Evolutionary conservation across 1,139 yeast genomes (phyloP).

Genomic region (Dujonia santamariae): DNA sequence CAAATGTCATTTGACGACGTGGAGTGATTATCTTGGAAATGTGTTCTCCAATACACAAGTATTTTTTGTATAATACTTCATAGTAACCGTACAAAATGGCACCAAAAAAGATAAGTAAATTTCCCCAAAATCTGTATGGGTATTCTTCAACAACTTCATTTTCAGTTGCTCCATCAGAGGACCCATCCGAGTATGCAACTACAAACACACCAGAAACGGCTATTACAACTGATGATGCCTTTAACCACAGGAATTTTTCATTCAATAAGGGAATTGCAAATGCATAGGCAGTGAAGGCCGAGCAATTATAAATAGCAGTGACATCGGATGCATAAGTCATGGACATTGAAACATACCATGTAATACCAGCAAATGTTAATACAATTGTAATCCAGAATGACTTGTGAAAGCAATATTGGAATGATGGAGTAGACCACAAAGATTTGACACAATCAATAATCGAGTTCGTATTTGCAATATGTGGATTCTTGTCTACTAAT

Average conservation of each 20-base stretch:
- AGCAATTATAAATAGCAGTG: conserved; percentile 87
- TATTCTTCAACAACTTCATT: conserved; percentile 21
- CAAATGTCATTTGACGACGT: conserved; percentile 45
- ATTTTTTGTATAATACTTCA: conserved; percentile 77
- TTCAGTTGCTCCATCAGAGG: not conserved
- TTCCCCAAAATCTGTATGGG: conserved; percentile 69
- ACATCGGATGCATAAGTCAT: conserved; percentile 82
- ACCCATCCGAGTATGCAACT: conserved; percentile 70
- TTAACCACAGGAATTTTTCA: conserved; percentile 64
- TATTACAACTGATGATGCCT: conserved; percentile 63
- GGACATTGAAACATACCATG: conserved; percentile 86
- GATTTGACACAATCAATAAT: conserved; percentile 32
- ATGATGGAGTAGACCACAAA: conserved; percentile 43
- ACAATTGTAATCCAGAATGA: conserved; percentile 51
- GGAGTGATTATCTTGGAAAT: conserved; percentile 42
- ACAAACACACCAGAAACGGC: conserved; percentile 75
- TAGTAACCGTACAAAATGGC: conserved; percentile 81
- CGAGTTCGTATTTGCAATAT: conserved; percentile 38
- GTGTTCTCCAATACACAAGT: conserved; percentile 70
- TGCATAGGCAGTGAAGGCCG: conserved; percentile 84
- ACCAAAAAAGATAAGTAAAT: conserved; percentile 69
- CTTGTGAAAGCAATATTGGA: conserved; percentile 44
- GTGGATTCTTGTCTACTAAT: conserved; percentile 39
- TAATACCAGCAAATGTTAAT: conserved; percentile 71
- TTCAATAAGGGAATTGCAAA: conserved; percentile 74